phyloP scores from a whole-genome alignment of 441 rosid species.

The Adansonia rubrostipa region DNA sequence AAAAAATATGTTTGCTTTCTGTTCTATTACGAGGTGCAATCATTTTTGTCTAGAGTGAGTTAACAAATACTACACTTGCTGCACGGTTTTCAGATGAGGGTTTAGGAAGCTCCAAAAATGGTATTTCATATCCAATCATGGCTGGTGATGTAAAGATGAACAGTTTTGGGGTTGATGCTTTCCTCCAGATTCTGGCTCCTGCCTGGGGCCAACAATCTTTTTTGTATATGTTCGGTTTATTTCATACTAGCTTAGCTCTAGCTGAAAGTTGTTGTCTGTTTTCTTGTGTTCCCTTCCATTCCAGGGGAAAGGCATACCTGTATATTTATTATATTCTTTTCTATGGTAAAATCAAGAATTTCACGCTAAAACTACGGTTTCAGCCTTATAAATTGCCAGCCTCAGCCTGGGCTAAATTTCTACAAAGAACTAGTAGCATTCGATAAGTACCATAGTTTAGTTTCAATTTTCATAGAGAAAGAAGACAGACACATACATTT shows the following conservation, averaged over 20 bases:
- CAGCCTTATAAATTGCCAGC: neutral
- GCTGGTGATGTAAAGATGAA: slow-evolving; percentile 85
- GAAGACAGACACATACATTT: neutral
- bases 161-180: slow-evolving; percentile 91
- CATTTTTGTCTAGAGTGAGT: slow-evolving; percentile 7
- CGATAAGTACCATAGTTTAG: neutral
- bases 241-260: no score
- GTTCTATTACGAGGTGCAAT: neutral
- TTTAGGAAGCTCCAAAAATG: slow-evolving; percentile 85
- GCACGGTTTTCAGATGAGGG: slow-evolving; percentile 83
- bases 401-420: neutral
- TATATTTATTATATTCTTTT: no score
- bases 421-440: neutral
- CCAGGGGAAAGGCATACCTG: no score
- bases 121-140: slow-evolving; percentile 89
- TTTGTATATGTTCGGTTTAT: no score
- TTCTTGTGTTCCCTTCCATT: no score
- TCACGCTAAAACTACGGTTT: no score
- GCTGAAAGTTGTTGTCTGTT: no score
- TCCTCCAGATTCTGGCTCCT: no score
- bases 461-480: no score
- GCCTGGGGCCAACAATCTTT: no score
- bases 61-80: slow-evolving; percentile 12
- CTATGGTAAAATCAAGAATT: no score
- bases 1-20: neutral